A percentile compares a stretch with the other conserved stretches of the same genome.
Evolutionary conservation across 1,139 yeast species (phyloP).

Genomic region (Ogataea hybrid): DNA sequence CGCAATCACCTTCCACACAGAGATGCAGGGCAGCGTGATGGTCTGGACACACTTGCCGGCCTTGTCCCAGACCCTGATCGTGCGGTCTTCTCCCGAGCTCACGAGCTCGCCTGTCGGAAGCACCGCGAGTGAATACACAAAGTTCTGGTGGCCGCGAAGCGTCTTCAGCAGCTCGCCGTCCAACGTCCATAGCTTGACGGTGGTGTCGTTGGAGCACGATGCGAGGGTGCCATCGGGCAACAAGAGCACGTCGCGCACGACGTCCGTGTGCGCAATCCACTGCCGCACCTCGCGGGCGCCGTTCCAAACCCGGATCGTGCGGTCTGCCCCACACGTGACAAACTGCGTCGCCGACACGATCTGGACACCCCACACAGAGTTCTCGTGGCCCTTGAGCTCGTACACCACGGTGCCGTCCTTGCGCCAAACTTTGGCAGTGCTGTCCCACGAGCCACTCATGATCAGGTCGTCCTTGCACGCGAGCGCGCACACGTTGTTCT

Average conservation of each 20-base stretch:
- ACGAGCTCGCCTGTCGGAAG: constrained; percentile 61
- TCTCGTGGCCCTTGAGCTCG: constrained; percentile 67
- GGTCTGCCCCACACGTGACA: constrained; percentile 87
- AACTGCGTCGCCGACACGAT: constrained; percentile 46
- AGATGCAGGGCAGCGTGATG: constrained; percentile 78
- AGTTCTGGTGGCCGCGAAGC: constrained; percentile 74
- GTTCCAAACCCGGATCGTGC: constrained; percentile 69
- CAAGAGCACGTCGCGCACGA: constrained; percentile 66
- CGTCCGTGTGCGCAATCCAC: constrained; percentile 65
- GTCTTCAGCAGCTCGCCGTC: constrained; percentile 45
- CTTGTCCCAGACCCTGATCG: constrained; percentile 71
- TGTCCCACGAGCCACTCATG: constrained; percentile 90
- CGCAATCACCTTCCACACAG: constrained; percentile 77
- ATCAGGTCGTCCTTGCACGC: constrained; percentile 43
- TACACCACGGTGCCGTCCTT: constrained; percentile 40
- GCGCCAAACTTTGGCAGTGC: constrained; percentile 82
- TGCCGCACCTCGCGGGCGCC: constrained; percentile 41
- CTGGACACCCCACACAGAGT: constrained; percentile 87
- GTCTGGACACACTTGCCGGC: constrained; percentile 58
- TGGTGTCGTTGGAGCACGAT: constrained; percentile 83
- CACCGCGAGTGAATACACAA: constrained; percentile 66
- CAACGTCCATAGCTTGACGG: constrained; percentile 64
- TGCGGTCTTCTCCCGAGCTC: constrained; percentile 85
- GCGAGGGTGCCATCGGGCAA: constrained; percentile 56
- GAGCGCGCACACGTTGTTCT: constrained; percentile 73